phyloP scores from a whole-genome alignment of 768 basidiomycete species.

The Lactifluus echinatus region DNA sequence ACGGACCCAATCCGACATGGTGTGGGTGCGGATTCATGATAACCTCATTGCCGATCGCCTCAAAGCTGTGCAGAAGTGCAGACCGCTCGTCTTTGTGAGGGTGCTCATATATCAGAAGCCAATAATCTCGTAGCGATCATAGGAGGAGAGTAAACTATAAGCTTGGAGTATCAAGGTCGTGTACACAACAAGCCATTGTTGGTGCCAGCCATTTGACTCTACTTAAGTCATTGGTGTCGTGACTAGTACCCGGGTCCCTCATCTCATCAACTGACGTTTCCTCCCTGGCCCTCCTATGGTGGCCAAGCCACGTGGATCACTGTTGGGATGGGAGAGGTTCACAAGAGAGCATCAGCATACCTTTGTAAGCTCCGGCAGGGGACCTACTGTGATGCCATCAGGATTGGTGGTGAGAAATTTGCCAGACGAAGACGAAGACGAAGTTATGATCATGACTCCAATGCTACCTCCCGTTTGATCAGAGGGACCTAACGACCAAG shows the following conservation, averaged over 20 bases:
- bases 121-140: background rate
- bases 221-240: no score
- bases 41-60: background rate
- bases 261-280: background rate
- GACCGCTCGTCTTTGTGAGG: background rate
- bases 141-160: background rate
- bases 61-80: no score
- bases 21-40: no score
- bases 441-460: background rate
- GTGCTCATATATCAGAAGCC: background rate
- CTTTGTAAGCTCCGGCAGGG: background rate
- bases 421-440: background rate
- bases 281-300: background rate
- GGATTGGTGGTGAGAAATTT: background rate
- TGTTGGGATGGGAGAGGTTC: background rate
- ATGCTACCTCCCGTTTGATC: background rate
- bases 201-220: no score
- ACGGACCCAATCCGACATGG: background rate
- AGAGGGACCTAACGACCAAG: conserved; percentile 1
- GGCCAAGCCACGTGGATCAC: background rate
- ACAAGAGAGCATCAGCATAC: background rate
- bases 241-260: no score
- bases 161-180: no score
- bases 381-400: background rate
- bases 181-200: no score